Evolutionary conservation across 345 rosid genomes (phyloP), one percentile per base, ranked within the genome.

Genomic region (Lepidium africanum): DNA sequence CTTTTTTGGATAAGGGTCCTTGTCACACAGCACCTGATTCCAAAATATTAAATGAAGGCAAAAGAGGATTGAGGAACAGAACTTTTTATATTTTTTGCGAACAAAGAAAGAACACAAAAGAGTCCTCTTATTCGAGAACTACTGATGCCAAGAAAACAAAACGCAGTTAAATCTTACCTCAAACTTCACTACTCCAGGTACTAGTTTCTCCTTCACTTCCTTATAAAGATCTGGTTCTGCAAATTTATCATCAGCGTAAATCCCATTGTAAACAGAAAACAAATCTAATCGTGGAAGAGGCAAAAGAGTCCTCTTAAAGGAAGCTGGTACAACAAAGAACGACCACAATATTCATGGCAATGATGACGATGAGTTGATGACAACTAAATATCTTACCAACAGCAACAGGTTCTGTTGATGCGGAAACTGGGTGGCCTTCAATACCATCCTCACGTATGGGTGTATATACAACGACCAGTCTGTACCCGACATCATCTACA

Each of bases 401-500:
- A 77, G 90, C 89, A 75, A 88, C 80, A 43, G 91, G 88, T 66
- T 93, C 98, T 14, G 98, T 93, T 55, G 98, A 90, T 72, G 96
- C 96, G 72, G 98, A 92, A 71, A 90, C 86, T 30, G 98, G 98
- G 76, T 83, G 96, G 56, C 98, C 98, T 80, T 92, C 97, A 30
- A 86, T 79, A 69, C 96, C 98, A 78, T 93, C 98, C 32, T 93
- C 97, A 67, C 97, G 83, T 32, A 85, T 67, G 10, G 97, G 98
- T 61, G 97, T 87, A 71, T 90, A 90, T 56, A 93, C 75, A 65
- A 91, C 94, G 37, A 93, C 98, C 52, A 93, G 65, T 72, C 98
- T 83, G 76, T 93, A 93, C 21, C 98, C 97, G 60, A 93, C 98
- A 76, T 93, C 98, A 79, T 93, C 98, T n/a, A 90, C 98, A 84